Conservation (phyloP, 1,284 basidiomycete genomes). For the Amylostereum chailletii region DNA sequence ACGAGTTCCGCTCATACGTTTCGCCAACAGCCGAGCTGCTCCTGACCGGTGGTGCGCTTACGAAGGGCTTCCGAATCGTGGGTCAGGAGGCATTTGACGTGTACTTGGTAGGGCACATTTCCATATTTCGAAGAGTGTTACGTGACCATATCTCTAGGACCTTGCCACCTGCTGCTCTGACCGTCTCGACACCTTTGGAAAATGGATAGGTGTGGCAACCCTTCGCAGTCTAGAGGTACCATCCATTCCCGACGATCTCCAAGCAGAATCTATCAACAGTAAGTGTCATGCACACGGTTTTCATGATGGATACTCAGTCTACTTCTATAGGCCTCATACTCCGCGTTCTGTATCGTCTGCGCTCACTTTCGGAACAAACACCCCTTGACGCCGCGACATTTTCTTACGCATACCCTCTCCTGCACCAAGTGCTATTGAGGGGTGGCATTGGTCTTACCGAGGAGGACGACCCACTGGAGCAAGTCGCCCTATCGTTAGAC, state of each 20-base stretch:
- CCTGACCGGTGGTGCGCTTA: slow-evolving; percentile 53
- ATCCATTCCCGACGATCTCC: slow-evolving; percentile 66
- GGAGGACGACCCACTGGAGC: slow-evolving; percentile 80
- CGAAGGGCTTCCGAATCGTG: slow-evolving; percentile 49
- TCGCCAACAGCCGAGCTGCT: slow-evolving; percentile 52
- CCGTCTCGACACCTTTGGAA: slow-evolving; percentile 57
- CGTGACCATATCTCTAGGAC: slow-evolving; percentile 28
- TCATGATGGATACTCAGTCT: slow-evolving; percentile 2
- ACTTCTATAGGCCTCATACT: slow-evolving; percentile 42
- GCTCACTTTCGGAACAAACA: slow-evolving; percentile 74
- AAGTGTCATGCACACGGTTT: slow-evolving; percentile 16
- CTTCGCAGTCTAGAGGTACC: slow-evolving; percentile 62
- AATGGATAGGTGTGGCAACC: slow-evolving; percentile 76
- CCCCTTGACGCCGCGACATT: slow-evolving; percentile 84
- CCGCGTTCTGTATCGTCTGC: slow-evolving; percentile 83
- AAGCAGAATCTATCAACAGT: slow-evolving; percentile 67
- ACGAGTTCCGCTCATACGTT: slow-evolving; percentile 50
- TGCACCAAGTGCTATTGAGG: slow-evolving; percentile 60
- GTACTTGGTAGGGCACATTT: slow-evolving; percentile 53
- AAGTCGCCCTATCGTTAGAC: slow-evolving; percentile 78
- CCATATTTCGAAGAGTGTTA: slow-evolving; percentile 1
- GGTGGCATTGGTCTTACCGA: slow-evolving; percentile 59
- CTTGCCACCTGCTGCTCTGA: slow-evolving; percentile 61
- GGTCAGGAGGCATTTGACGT: slow-evolving; percentile 61
- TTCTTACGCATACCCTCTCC: slow-evolving; percentile 73